Conservation (phyloP, 2,329 filamentous ascomycete genomes). For the Celoporthe dispersa region DNA sequence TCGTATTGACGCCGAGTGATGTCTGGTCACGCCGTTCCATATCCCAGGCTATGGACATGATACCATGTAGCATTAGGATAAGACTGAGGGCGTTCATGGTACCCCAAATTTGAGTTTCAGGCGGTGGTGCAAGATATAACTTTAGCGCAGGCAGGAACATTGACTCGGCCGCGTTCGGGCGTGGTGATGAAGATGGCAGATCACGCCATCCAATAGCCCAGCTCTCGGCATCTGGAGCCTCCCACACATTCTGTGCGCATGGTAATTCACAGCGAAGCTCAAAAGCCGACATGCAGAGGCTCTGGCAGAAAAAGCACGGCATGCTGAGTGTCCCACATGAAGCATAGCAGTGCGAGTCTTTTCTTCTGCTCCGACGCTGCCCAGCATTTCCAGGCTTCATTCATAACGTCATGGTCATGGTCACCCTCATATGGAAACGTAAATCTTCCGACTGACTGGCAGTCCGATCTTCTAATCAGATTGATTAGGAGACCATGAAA, state of each 20-base stretch:
- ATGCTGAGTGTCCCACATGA: constrained; percentile 70
- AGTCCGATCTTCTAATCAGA: constrained; percentile 43
- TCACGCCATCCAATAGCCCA: constrained; percentile 33
- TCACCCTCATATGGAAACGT: background rate
- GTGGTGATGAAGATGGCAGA: background rate
- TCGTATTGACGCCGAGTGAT: constrained; percentile 50
- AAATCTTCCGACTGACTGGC: constrained; percentile 41
- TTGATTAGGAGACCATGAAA: constrained; percentile 48
- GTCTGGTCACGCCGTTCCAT: constrained; percentile 66
- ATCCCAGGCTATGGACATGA: constrained; percentile 67
- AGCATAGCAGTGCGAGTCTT: constrained; percentile 63
- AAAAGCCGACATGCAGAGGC: constrained; percentile 68
- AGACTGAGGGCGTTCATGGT: constrained; percentile 56
- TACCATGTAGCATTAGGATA: constrained; percentile 60
- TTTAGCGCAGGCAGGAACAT: constrained; percentile 59
- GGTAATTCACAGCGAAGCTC: constrained; percentile 62
- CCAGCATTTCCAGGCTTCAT: constrained; percentile 56
- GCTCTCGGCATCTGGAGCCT: constrained; percentile 55
- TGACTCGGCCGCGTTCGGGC: constrained; percentile 44
- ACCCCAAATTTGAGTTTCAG: constrained; percentile 38
- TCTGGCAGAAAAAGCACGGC: constrained; percentile 70
- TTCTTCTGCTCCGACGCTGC: constrained; percentile 62
- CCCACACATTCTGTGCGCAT: constrained; percentile 60
- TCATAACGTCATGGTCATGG: constrained; percentile 34
- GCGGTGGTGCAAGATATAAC: constrained; percentile 55